A percentile compares a stretch with the other conserved stretches of the same genome.
Conservation (phyloP, 78 protist species). For the Bigelowiella natans region DNA sequence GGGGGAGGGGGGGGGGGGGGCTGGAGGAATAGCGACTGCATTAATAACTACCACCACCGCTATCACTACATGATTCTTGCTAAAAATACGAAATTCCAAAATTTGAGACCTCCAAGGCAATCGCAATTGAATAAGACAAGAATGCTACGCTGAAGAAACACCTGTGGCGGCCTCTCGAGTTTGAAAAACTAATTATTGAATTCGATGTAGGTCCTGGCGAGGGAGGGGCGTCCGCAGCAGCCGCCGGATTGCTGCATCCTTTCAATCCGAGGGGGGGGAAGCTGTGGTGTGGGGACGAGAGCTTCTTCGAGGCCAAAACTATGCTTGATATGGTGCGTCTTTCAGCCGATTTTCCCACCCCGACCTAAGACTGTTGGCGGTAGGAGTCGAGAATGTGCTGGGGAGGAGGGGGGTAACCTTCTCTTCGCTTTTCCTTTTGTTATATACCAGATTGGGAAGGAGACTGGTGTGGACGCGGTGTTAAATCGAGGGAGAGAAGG, state of each 20-base stretch:
- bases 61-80: no score
- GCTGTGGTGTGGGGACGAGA: not conserved
- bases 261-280: not conserved
- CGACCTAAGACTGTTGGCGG: no score
- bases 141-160: no score
- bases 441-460: not conserved
- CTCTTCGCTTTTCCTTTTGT: not conserved
- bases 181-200: no score
- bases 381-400: not conserved
- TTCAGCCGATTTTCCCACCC: not conserved
- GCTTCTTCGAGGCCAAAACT: not conserved
- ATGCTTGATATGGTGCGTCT: not conserved
- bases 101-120: no score
- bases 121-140: no score
- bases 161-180: no score
- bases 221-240: not conserved
- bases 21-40: no score
- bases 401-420: not conserved
- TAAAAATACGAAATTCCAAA: no score
- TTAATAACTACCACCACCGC: no score
- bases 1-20: no score
- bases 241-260: not conserved
- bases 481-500: no score
- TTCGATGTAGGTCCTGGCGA: not conserved
- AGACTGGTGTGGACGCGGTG: not conserved